A percentile compares a stretch with the other conserved stretches of the same genome.
Evolutionary conservation across 768 basidiomycete species (phyloP).

Genomic region (Plicaturopsis crispa): DNA sequence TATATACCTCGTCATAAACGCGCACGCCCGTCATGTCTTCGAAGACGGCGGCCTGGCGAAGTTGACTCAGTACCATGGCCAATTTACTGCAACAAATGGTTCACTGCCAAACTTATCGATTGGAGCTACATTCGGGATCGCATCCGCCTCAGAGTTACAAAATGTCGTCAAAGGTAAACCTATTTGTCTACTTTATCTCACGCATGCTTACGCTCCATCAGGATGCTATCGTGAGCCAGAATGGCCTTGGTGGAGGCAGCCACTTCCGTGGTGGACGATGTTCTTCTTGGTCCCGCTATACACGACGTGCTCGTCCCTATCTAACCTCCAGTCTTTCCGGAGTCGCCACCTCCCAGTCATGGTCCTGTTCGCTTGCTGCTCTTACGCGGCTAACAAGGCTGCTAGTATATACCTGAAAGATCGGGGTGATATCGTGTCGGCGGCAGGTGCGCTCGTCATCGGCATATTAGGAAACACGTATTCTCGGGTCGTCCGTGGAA

Average conservation of each 20-base stretch:
- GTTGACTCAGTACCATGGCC: conserved; percentile 45
- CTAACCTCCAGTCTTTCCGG: conserved; percentile 66
- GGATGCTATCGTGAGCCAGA: conserved; percentile 68
- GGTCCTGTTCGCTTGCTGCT: conserved; percentile 70
- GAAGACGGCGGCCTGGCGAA: conserved; percentile 23
- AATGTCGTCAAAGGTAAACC: conserved; percentile 21
- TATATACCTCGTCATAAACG: conserved; percentile 66
- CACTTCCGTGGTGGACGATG: conserved; percentile 77
- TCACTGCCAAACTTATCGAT: conserved; percentile 29
- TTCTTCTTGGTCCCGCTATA: conserved; percentile 73
- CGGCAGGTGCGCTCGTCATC: conserved; percentile 70
- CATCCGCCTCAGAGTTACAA: conserved; percentile 14
- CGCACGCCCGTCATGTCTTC: conserved; percentile 35
- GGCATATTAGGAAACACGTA: conserved; percentile 80
- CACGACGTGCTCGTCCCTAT: conserved; percentile 61
- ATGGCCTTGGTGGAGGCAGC: conserved; percentile 75
- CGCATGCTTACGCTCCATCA: conserved; percentile 19
- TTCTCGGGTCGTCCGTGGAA: conserved; percentile 66
- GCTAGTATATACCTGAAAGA: conserved; percentile 55
- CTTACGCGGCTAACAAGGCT: conserved; percentile 64
- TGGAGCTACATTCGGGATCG: too few relatives aligned
- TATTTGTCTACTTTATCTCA: conserved; percentile 8
- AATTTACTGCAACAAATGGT: conserved; percentile 42
- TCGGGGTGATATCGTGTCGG: conserved; percentile 67
- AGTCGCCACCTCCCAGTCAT: conserved; percentile 70